Percentiles rank a stretch among this genome's conserved stretches.
phyloP scores from a whole-genome alignment of 371 early-diverging fungal genomes.

The Mucor saturninus region DNA sequence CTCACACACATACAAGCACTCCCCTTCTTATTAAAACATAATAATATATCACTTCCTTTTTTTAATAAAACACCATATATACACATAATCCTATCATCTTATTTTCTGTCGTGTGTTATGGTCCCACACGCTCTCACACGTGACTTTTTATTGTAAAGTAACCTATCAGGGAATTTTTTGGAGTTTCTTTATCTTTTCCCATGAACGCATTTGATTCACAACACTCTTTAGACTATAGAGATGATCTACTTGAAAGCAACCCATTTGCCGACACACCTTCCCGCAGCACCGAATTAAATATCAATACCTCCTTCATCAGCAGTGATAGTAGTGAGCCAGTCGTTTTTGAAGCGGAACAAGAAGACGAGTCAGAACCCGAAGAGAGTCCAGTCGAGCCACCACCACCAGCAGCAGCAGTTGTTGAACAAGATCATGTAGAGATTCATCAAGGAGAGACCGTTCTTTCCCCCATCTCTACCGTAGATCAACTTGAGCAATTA shows the following conservation, averaged over 20 bases:
- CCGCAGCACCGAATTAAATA: constrained; percentile 1
- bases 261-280: constrained; percentile 45
- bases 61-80: not conserved
- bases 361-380: constrained; percentile 1
- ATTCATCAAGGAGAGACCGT: not conserved
- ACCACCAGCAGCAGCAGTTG: not conserved
- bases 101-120: too few relatives aligned
- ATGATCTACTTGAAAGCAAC: constrained; percentile 38
- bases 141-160: not conserved
- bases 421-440: constrained; percentile 1
- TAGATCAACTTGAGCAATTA: constrained; percentile 10
- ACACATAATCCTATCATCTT: too few relatives aligned
- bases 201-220: constrained; percentile 29
- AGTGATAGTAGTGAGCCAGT: not conserved
- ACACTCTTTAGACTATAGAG: constrained; percentile 15
- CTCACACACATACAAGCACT: not conserved
- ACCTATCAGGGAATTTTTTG: too few relatives aligned
- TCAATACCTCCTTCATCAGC: not conserved
- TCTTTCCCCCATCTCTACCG: not conserved
- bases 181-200: not conserved
- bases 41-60: not conserved
- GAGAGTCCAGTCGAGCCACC: too few relatives aligned
- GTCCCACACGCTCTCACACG: not conserved
- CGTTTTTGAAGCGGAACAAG: not conserved
- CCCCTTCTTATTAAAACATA: not conserved